Evolutionary conservation across 2,329 filamentous ascomycete species (phyloP), one percentile per base, ranked within the genome.

Genomic region (Zarea fungicola): DNA sequence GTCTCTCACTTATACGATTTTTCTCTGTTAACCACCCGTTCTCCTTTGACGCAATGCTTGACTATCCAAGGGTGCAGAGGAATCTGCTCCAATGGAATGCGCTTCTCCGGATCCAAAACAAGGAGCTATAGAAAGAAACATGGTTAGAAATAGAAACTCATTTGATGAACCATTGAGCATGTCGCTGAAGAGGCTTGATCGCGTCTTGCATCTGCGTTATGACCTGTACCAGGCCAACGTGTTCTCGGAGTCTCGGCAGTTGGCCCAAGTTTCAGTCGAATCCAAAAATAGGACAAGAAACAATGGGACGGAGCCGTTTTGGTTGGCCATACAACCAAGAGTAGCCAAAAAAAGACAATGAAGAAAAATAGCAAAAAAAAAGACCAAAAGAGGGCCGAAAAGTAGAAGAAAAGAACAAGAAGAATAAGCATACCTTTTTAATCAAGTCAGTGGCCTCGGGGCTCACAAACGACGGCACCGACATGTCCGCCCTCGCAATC

Each of bases 51-150:
- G 66, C 92, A 97, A 68, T 97, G 89, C 75, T 96, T 97, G 58
- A 96, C 66, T 60, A 99, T 96, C 93, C 93, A 99, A 16, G 93
- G 92, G 66, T 97, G 93, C 45, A 78, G 77, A 66, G 92, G 85
- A 31, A 97, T 86, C 51, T 95, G 85, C 14, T 96, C 90, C 10
- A 99, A 80, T 4, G 90, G 81, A 58, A 99, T 87, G 56, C 93
- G 79, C 76, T 96, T 96, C 62, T 95, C 89, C 0, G 93, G 93
- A 62, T 97, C 90, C 49, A 97, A 78, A 18, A 96, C 89, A 36
- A 99, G 80, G 32, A 96, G 74, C 88, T 87, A 66, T 41, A 9
- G 26, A 39, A 39, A 35, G 14, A 2, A 48, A 25, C 23, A 34
- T n/a, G 21, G 26, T 49, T 32, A 49, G 48, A n/a, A n/a, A n/a